Conservation (phyloP, 1,284 basidiomycete genomes). For the Vanrija pseudolonga region DNA sequence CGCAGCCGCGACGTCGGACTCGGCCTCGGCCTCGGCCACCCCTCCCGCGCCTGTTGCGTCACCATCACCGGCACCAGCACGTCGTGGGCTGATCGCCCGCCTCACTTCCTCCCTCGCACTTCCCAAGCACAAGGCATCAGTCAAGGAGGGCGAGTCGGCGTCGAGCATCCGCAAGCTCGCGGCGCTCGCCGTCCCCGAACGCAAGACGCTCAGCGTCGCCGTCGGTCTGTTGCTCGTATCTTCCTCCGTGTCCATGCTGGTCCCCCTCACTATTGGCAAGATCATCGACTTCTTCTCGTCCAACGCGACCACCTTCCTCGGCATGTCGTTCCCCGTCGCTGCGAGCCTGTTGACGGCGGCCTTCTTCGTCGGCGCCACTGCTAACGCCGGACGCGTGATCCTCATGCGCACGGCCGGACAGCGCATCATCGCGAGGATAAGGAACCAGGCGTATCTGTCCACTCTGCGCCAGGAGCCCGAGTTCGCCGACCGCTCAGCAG, state of each 20-base stretch:
- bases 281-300: slow-evolving; percentile 87
- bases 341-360: slow-evolving; percentile 68
- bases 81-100: neutral
- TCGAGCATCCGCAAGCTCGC: slow-evolving; percentile 62
- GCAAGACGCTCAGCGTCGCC: slow-evolving; percentile 65
- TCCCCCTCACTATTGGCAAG: slow-evolving; percentile 85
- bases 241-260: slow-evolving; percentile 72
- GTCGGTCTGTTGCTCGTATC: slow-evolving; percentile 56
- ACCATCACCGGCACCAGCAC: neutral
- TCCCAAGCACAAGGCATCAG: neutral
- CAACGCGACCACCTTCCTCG: slow-evolving; percentile 68
- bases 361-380: slow-evolving; percentile 83
- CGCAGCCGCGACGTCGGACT: neutral
- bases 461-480: slow-evolving; percentile 86
- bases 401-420: slow-evolving; percentile 88
- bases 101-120: neutral
- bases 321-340: slow-evolving; percentile 73
- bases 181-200: slow-evolving; percentile 72
- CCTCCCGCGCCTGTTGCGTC: neutral
- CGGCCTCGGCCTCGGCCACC: neutral
- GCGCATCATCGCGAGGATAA: slow-evolving; percentile 83
- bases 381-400: slow-evolving; percentile 66
- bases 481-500: slow-evolving; percentile 87
- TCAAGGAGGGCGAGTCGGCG: slow-evolving; percentile 2
- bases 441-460: slow-evolving; percentile 75